These are phyloP conservation scores for Malassezia arunalokei DNA, from an alignment of 1,284 basidiomycete species.

Conservation along the genomic window DNA sequence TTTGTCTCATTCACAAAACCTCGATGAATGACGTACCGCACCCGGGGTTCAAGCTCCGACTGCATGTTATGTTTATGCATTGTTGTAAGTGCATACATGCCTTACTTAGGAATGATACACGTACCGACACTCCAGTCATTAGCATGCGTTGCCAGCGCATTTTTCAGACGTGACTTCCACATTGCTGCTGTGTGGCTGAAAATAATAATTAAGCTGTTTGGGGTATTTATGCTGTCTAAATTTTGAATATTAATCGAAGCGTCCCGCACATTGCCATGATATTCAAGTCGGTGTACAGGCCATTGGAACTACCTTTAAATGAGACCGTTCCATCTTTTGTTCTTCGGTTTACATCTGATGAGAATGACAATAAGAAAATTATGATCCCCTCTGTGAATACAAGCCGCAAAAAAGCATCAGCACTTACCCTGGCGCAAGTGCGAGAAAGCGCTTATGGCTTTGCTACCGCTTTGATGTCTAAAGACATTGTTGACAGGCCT, in stretches of 20 bases:
- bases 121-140: background rate
- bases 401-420: conserved; percentile 19
- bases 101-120: background rate
- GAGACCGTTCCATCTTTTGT: conserved; percentile 29
- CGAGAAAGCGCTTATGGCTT: conserved; percentile 26
- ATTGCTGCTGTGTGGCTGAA: background rate
- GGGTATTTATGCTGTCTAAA: no score
- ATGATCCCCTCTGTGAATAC: conserved; percentile 23
- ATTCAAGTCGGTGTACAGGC: conserved; percentile 24
- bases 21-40: conserved; percentile 14
- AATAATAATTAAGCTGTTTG: no score
- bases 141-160: background rate
- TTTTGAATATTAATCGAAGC: background rate
- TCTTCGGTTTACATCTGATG: conserved; percentile 20
- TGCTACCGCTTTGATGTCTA: conserved; percentile 25
- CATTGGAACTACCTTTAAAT: conserved; percentile 20
- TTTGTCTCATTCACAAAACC: conserved; percentile 7
- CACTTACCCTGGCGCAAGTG: conserved; percentile 24
- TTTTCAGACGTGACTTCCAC: conserved; percentile 2
- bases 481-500: conserved; percentile 18
- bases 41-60: background rate
- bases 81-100: conserved; percentile 9
- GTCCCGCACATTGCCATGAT: conserved; percentile 17
- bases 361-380: conserved; percentile 17
- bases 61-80: no score